Conservation (phyloP, 2,329 filamentous ascomycete species). For the Elsinoe ampelina region DNA sequence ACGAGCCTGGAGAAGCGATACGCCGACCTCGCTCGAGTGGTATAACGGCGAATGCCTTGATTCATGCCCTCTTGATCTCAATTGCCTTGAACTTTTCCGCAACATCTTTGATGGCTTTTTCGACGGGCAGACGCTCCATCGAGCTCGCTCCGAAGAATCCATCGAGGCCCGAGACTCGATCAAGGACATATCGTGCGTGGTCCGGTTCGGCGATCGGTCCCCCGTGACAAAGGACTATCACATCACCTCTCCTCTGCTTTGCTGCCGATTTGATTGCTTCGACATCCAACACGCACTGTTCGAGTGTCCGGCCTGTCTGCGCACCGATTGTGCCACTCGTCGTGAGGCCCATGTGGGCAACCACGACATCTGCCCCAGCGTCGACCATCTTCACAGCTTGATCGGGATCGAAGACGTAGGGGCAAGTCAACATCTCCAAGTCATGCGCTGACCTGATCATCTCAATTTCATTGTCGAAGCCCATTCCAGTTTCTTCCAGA, state of each 20-base stretch:
- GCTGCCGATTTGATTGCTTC: slow-evolving; percentile 57
- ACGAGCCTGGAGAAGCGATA: too few relatives aligned
- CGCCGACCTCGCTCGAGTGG: background rate
- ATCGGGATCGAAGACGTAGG: slow-evolving; percentile 58
- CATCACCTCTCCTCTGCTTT: slow-evolving; percentile 35
- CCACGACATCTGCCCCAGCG: slow-evolving; percentile 58
- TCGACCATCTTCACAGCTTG: slow-evolving; percentile 54
- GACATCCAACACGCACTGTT: slow-evolving; percentile 53
- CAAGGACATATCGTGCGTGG: slow-evolving; percentile 55
- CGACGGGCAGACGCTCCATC: slow-evolving; percentile 61
- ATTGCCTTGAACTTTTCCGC: slow-evolving; percentile 45
- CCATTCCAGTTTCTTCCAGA: slow-evolving; percentile 65
- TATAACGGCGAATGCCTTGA: too few relatives aligned
- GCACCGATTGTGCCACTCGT: slow-evolving; percentile 57
- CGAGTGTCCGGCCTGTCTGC: slow-evolving; percentile 49
- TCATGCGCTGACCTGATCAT: slow-evolving; percentile 53
- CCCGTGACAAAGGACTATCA: slow-evolving; percentile 62
- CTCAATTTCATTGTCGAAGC: slow-evolving; percentile 56
- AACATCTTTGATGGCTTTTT: slow-evolving; percentile 53
- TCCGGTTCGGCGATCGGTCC: slow-evolving; percentile 56
- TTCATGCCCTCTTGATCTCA: slow-evolving; percentile 1
- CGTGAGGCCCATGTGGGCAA: slow-evolving; percentile 61
- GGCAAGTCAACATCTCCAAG: slow-evolving; percentile 56
- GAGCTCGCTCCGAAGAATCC: slow-evolving; percentile 63
- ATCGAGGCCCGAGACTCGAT: slow-evolving; percentile 53